Evolutionary conservation across 148 eudicot genomes (phyloP).

Genomic region (Rhododendron vialii): DNA sequence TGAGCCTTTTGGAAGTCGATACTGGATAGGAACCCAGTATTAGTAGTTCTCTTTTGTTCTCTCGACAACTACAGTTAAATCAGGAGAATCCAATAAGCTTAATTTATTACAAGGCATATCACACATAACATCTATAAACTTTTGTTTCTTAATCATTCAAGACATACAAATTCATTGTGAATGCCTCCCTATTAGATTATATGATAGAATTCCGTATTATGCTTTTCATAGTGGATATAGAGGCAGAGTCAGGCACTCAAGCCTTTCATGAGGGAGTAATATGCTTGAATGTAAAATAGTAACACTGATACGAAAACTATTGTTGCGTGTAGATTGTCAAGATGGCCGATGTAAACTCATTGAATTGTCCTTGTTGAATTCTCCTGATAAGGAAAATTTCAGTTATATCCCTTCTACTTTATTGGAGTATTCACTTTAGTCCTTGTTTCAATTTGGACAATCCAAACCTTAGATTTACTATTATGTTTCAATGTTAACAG

Average conservation of each 20-base stretch:
- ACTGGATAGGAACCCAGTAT: not conserved
- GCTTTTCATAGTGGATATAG: not conserved
- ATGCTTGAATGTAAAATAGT: not conserved
- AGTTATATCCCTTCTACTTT: too few species aligned
- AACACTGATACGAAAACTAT: not conserved
- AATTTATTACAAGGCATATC: not conserved
- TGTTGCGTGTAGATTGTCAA: not conserved
- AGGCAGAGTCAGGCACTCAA: not conserved
- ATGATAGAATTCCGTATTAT: not conserved
- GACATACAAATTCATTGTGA: not conserved
- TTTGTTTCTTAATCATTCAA: not conserved
- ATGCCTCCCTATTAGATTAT: not conserved
- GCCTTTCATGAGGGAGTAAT: not conserved
- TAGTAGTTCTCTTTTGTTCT: not conserved
- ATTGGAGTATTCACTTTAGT: too few species aligned
- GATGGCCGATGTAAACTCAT: not conserved
- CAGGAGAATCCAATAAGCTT: not conserved
- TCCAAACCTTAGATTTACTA: too few species aligned
- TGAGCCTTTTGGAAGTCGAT: not conserved
- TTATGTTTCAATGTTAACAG: too few species aligned
- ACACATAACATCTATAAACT: not conserved
- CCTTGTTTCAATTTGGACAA: too few species aligned
- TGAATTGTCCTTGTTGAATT: not conserved
- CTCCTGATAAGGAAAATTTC: too few species aligned
- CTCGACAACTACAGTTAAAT: not conserved